A percentile compares a stretch with the other conserved stretches of the same genome.
phyloP scores from a whole-genome alignment of 306 rosid genomes.

The Cucumis melo region DNA sequence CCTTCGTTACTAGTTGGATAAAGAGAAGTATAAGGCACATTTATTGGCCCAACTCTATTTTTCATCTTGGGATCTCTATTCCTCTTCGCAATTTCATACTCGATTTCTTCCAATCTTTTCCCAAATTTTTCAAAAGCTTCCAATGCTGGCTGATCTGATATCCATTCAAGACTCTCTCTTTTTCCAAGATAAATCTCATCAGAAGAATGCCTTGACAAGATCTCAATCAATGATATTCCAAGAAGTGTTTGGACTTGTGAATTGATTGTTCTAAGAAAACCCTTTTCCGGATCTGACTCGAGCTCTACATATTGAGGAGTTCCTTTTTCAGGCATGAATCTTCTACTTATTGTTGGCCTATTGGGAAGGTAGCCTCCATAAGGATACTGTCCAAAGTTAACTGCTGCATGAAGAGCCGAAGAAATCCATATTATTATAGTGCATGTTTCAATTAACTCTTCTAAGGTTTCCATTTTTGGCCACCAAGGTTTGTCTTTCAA shows the following conservation, averaged over 20 bases:
- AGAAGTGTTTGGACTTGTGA: slow-evolving; percentile 33
- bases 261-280: slow-evolving; percentile 44
- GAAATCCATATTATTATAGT: slow-evolving; percentile 53
- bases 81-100: slow-evolving; percentile 16
- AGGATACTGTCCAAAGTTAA: slow-evolving; percentile 72
- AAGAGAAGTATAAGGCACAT: slow-evolving; percentile 53
- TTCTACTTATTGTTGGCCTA: slow-evolving; percentile 39
- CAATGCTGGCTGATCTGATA: slow-evolving; percentile 28
- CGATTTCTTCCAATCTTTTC: slow-evolving; percentile 23
- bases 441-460: slow-evolving; percentile 42
- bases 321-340: slow-evolving; percentile 46
- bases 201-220: slow-evolving; percentile 60
- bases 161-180: slow-evolving; percentile 48
- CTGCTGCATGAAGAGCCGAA: slow-evolving; percentile 70
- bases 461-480: slow-evolving; percentile 45
- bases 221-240: slow-evolving; percentile 51
- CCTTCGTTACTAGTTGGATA: slow-evolving; percentile 43
- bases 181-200: slow-evolving; percentile 73
- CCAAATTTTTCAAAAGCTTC: slow-evolving; percentile 46
- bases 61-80: slow-evolving; percentile 33
- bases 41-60: slow-evolving; percentile 46
- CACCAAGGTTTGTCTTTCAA: slow-evolving; percentile 63
- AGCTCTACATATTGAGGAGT: slow-evolving; percentile 40
- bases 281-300: slow-evolving; percentile 38
- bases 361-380: slow-evolving; percentile 50